Base-by-base conservation (phyloP, 2,329 filamentous ascomycete genomes). In the Arthrobotrys entomopaga region DNA sequence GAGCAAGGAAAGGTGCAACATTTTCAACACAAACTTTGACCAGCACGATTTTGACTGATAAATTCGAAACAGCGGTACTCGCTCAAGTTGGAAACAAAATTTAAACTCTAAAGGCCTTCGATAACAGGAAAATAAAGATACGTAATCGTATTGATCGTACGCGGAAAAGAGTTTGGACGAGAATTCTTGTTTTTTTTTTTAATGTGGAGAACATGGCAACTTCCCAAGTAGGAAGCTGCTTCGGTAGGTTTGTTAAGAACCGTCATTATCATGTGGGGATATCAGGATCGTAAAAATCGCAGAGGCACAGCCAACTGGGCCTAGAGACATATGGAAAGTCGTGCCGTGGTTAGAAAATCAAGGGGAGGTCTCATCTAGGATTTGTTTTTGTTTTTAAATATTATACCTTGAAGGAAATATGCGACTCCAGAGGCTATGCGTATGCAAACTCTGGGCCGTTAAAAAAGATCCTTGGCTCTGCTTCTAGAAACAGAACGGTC, bases 141-240 rank as follows among this genome's bases (percentile, higher is more conserved):
- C 42, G 1, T 13, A 15, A 19, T 8, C 10, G 42, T 13, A 13
- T 15, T 46, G 13, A 15, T 15, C 13, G 42, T 15, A 46, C 2
- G 53, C 16, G 53, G 11, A 29, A n/a, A 20, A 50, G 42, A 15
- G 6, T 15, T 46, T 46, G 42, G 42, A 46, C 42, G 13, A 46
- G 16, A 46, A 46, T 13, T 6, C 13, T 10, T 15, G 13, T 46
- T 1, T 13, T 15, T 5, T 46, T 46, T n/a, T 19, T 42, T 42
- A 24, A 16, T n/a, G 13, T 15, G 43, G 19, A 11, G 29, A 15
- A 40, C 24, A n/a, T n/a, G 16, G 15, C 49, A 71, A 53, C 59
- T 71, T 64, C 66, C 59, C 26, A 59, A 46, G 38, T 65, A 50
- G 66, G 66, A 64, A 71, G 66, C 53, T 71, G 22, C 34, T 10